These are phyloP conservation scores for Aspergillus proliferans DNA, from an alignment of 2,329 filamentous ascomycete species.

Conservation along the genomic window DNA sequence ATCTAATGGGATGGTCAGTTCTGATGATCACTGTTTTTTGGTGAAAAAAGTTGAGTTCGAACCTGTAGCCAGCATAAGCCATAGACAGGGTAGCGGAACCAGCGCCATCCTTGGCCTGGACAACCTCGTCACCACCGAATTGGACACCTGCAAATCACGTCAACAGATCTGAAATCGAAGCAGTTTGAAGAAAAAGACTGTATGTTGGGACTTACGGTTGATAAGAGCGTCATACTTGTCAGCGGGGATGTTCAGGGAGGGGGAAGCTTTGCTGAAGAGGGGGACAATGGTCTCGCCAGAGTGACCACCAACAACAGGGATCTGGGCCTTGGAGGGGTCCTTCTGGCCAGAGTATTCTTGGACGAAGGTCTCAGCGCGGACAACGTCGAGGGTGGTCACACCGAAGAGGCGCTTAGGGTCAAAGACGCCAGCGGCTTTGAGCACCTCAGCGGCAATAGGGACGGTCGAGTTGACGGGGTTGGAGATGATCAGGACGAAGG, in stretches of 20 bases:
- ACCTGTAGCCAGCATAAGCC: constrained; percentile 94
- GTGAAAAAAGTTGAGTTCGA: constrained; percentile 27
- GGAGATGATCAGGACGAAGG: constrained; percentile 93
- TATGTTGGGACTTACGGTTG: constrained; percentile 56
- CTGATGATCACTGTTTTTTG: neutral
- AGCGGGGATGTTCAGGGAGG: constrained; percentile 69
- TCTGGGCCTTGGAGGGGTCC: constrained; percentile 72
- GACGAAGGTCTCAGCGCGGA: constrained; percentile 95
- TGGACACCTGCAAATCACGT: constrained; percentile 58
- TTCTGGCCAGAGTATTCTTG: constrained; percentile 75
- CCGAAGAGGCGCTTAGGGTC: constrained; percentile 94
- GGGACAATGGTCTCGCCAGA: constrained; percentile 97
- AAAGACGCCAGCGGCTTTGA: constrained; percentile 90
- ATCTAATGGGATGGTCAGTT: constrained; percentile 48
- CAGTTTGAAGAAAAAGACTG: neutral
- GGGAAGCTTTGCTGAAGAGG: constrained; percentile 86
- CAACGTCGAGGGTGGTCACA: constrained; percentile 97
- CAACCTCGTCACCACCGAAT: constrained; percentile 95
- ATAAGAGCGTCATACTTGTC: constrained; percentile 88
- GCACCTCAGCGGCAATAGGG: constrained; percentile 91
- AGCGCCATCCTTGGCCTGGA: constrained; percentile 87
- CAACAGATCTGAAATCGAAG: neutral
- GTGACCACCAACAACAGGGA: constrained; percentile 94
- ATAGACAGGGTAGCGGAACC: constrained; percentile 90
- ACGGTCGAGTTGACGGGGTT: constrained; percentile 99